Evolutionary conservation across 305 asterid species (phyloP).

Genomic region (Petunia hybrid): DNA sequence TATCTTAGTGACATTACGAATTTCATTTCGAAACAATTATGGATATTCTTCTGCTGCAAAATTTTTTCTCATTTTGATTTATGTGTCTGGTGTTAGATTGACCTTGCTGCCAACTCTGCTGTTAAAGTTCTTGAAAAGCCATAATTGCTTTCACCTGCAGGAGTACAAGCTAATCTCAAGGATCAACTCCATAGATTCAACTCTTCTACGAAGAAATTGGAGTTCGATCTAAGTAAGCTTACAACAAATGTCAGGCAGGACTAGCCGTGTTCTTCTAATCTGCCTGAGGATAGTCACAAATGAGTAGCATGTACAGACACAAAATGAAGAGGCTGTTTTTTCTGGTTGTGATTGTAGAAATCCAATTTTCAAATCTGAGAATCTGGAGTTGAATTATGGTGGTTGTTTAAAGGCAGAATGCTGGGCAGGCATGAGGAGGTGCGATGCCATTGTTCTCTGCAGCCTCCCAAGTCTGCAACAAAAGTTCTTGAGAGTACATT

Average conservation of each 20-base stretch:
- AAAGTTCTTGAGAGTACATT: neutral
- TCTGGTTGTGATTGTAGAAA: neutral
- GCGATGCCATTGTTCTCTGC: neutral
- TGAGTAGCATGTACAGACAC: neutral
- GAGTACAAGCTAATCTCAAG: slow-evolving; percentile 45
- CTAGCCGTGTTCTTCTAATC: slow-evolving; percentile 31
- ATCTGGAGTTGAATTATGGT: neutral
- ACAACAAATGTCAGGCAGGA: slow-evolving; percentile 35
- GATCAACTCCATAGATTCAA: slow-evolving; percentile 48
- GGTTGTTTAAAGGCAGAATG: neutral
- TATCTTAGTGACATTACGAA: neutral
- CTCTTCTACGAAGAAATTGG: slow-evolving; percentile 47
- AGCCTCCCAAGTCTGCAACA: neutral
- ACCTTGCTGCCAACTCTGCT: slow-evolving; percentile 53
- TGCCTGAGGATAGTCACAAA: slow-evolving; percentile 33
- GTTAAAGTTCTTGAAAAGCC: slow-evolving; percentile 56
- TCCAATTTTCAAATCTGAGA: neutral
- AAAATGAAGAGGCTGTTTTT: neutral
- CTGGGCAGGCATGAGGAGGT: neutral
- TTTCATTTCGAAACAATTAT: neutral
- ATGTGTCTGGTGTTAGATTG: slow-evolving; percentile 44
- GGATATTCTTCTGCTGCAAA: neutral
- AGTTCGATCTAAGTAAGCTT: slow-evolving; percentile 39
- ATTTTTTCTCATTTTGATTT: neutral
- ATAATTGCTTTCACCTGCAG: slow-evolving; percentile 52